Evolutionary conservation across 1,284 basidiomycete species (phyloP).

Genomic region (Tranzscheliella williamsii): DNA sequence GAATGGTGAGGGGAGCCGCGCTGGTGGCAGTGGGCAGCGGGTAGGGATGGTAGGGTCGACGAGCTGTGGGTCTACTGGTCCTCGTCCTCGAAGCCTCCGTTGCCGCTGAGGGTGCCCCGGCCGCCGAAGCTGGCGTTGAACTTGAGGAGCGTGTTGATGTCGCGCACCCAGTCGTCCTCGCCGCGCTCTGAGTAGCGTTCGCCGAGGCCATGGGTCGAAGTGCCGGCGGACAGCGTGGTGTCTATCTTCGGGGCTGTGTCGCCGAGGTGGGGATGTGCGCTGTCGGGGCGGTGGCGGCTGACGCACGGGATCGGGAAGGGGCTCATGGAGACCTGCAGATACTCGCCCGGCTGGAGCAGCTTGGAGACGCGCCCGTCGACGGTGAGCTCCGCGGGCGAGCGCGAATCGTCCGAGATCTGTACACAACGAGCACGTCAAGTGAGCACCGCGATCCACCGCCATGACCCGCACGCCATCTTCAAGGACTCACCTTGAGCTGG

Average conservation of each 20-base stretch:
- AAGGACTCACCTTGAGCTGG: constrained; percentile 72
- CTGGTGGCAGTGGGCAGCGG: too few relatives aligned
- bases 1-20: too few relatives aligned
- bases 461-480: background rate
- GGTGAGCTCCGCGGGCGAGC: constrained; percentile 83
- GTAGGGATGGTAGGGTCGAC: too few relatives aligned
- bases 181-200: constrained; percentile 65
- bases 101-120: constrained; percentile 42
- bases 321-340: constrained; percentile 80
- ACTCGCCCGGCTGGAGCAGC: constrained; percentile 78
- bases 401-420: constrained; percentile 80
- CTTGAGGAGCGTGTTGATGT: constrained; percentile 72
- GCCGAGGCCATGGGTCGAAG: constrained; percentile 2
- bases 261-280: background rate
- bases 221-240: background rate
- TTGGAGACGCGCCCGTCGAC: constrained; percentile 88
- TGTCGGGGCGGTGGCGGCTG: constrained; percentile 23
- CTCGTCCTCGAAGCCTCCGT: constrained; percentile 39
- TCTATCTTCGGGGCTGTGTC: background rate
- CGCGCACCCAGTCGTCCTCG: constrained; percentile 90
- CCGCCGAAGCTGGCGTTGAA: constrained; percentile 60
- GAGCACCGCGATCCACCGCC: background rate
- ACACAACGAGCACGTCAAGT: background rate
- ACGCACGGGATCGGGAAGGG: constrained; percentile 84
- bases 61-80: too few relatives aligned